These are phyloP conservation scores for Lonicera japonica DNA, from an alignment of 129 eudicot species.

Conservation along the genomic window DNA sequence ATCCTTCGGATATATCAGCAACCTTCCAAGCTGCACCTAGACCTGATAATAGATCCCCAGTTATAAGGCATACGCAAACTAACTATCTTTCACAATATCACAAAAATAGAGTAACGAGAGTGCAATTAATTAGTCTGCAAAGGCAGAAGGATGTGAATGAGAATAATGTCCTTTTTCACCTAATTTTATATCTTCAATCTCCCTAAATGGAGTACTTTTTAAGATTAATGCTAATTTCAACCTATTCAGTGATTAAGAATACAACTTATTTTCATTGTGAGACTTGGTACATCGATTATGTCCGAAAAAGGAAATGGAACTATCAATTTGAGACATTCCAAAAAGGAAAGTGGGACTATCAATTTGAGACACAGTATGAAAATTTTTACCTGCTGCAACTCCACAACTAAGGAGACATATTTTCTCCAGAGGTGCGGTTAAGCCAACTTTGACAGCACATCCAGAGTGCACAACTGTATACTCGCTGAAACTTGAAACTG, in stretches of 20 bases:
- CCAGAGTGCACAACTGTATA: conserved; percentile 95
- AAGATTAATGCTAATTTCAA: no score
- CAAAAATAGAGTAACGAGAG: background rate
- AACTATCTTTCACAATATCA: background rate
- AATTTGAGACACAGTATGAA: no score
- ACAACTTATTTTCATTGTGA: no score
- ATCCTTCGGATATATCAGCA: conserved; percentile 71
- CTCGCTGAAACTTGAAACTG: conserved; percentile 96
- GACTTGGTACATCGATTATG: no score
- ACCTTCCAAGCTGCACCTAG: conserved; percentile 98
- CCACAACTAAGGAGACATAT: conserved; percentile 97
- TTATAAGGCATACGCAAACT: conserved; percentile 4
- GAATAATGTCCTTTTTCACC: no score
- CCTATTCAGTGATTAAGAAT: no score
- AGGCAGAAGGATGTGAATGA: background rate
- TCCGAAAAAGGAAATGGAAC: no score
- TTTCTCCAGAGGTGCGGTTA: conserved; percentile 76
- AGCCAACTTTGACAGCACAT: conserved; percentile 78
- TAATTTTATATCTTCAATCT: no score
- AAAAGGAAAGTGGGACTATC: no score
- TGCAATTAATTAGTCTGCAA: background rate
- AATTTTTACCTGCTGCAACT: conserved; percentile 70
- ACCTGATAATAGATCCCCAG: conserved; percentile 29
- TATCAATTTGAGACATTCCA: no score
- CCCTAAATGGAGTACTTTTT: no score